Percentiles rank a stretch among this genome's conserved stretches.
Conservation (phyloP, 2,329 filamentous ascomycete genomes). For the Aspergillus flavus region DNA sequence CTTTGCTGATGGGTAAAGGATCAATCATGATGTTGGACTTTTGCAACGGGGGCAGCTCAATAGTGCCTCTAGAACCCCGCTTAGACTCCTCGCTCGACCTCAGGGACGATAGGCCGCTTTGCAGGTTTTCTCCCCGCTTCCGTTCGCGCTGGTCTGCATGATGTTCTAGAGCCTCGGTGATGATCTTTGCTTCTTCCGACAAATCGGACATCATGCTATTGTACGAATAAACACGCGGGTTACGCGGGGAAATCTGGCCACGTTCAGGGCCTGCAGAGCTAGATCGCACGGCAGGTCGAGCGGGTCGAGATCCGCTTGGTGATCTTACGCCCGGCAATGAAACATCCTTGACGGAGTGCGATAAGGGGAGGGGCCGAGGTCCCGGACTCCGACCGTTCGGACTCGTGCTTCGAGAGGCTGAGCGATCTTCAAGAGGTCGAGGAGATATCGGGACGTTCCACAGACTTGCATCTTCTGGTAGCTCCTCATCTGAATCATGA, state of each 20-base stretch:
- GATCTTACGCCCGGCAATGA: constrained; percentile 27
- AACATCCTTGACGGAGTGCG: constrained; percentile 38
- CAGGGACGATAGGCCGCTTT: constrained; percentile 45
- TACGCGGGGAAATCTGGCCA: constrained; percentile 43
- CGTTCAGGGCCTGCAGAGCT: constrained; percentile 46
- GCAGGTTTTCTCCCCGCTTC: constrained; percentile 49
- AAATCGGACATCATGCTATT: constrained; percentile 59
- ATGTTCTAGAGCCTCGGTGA: constrained; percentile 62
- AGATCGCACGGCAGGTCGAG: constrained; percentile 34
- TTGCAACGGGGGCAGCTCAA: constrained; percentile 62
- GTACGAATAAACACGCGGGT: constrained; percentile 60
- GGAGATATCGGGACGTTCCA: constrained; percentile 56
- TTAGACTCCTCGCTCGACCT: constrained; percentile 43
- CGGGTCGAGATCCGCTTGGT: constrained; percentile 35
- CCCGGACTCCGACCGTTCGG: constrained; percentile 45
- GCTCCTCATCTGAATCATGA: constrained; percentile 53
- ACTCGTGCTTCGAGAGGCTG: constrained; percentile 43
- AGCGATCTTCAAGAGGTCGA: constrained; percentile 43
- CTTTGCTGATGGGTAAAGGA: constrained; percentile 66
- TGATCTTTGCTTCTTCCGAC: constrained; percentile 61
- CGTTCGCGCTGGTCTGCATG: constrained; percentile 55
- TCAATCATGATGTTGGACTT: constrained; percentile 67
- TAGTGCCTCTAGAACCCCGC: constrained; percentile 37
- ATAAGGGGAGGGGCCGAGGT: constrained; percentile 46
- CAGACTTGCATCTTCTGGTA: constrained; percentile 53